These are phyloP conservation scores for Beta vulgaris DNA, from an alignment of 148 eudicot genomes.

Conservation along the genomic window DNA sequence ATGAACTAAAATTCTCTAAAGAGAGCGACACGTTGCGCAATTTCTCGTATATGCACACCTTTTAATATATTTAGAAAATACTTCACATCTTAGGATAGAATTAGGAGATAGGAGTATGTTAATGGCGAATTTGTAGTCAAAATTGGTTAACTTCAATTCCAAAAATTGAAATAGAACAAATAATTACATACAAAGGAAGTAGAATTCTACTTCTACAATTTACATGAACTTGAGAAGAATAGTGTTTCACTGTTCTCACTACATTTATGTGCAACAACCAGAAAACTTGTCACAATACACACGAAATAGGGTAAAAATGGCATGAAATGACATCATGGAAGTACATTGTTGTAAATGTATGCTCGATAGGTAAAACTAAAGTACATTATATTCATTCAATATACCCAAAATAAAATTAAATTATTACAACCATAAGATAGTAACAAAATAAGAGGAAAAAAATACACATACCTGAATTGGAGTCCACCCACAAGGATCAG, in stretches of 20 bases:
- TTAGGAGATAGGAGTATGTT: too few species aligned
- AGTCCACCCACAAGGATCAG: constrained; percentile 97
- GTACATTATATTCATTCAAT: neutral
- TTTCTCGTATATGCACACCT: too few species aligned
- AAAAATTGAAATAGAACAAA: too few species aligned
- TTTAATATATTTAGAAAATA: too few species aligned
- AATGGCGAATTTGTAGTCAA: too few species aligned
- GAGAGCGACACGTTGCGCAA: too few species aligned
- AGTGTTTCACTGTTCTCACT: neutral
- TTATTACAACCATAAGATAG: neutral
- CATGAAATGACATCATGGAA: constrained; percentile 14
- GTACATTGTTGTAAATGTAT: neutral
- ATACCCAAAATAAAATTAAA: neutral
- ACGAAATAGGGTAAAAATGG: constrained; percentile 1
- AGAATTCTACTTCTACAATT: too few species aligned
- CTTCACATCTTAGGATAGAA: too few species aligned
- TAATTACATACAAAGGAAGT: too few species aligned
- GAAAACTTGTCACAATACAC: neutral
- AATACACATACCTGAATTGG: constrained; percentile 63
- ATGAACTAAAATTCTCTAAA: too few species aligned
- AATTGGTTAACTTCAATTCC: too few species aligned
- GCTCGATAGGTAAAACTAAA: neutral
- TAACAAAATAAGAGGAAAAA: neutral
- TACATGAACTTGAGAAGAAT: too few species aligned
- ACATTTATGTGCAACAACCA: neutral